Percentiles rank a stretch among this genome's conserved stretches.
These are phyloP conservation scores for Termitomyces bulborhizus DNA, from an alignment of 768 basidiomycete genomes.

Conservation along the genomic window DNA sequence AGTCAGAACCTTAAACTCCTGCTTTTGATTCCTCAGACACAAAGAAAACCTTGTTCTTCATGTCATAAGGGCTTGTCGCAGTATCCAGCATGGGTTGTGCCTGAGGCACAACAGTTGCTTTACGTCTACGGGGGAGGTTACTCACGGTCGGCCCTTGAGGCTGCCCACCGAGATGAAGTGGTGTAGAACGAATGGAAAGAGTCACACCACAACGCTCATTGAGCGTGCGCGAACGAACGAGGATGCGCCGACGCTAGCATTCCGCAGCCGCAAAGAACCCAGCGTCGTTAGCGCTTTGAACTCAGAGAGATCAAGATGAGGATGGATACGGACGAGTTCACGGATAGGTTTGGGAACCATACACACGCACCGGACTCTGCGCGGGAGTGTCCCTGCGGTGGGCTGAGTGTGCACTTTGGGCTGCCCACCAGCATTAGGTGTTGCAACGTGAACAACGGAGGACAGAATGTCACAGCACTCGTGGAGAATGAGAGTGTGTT, in stretches of 20 bases:
- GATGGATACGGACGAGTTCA: not conserved
- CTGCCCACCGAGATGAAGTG: conserved; percentile 5
- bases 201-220: conserved; percentile 6
- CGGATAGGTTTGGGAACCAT: not conserved
- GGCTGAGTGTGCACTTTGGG: conserved; percentile 5
- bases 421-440: conserved; percentile 3
- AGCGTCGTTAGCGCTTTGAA: not conserved
- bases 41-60: not conserved
- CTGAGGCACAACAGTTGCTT: not conserved
- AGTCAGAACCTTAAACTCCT: not conserved
- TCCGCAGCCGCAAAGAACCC: not conserved
- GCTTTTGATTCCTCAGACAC: not conserved
- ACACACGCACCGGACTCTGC: not conserved
- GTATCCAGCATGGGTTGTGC: too few species aligned
- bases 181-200: conserved; percentile 2
- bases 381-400: not conserved
- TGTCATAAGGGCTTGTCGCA: not conserved
- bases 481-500: not conserved
- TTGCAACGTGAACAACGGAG: not conserved
- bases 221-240: not conserved
- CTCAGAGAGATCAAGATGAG: not conserved
- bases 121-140: conserved; percentile 6
- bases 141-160: conserved; percentile 6
- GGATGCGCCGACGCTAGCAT: not conserved
- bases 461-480: conserved; percentile 4